Evolutionary conservation across 2,329 filamentous ascomycete genomes (phyloP).

Genomic region (Massarina eburnea): DNA sequence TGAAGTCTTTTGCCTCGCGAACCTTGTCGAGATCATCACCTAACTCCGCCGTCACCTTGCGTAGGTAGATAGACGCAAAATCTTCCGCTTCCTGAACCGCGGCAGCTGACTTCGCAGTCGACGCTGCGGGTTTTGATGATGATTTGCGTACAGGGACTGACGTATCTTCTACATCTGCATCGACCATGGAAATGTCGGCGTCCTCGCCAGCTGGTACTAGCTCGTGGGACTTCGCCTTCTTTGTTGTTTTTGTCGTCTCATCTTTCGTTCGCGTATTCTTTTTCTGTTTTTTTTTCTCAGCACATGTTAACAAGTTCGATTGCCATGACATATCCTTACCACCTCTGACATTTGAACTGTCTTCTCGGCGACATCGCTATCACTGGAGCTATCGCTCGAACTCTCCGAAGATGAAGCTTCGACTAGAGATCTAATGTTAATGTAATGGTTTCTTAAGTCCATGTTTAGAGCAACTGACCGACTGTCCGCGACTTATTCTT

Average conservation of each 20-base stretch:
- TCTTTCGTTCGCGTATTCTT: constrained; percentile 1
- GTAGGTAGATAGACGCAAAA: constrained; percentile 70
- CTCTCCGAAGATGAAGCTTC: constrained; percentile 31
- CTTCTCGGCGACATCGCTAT: constrained; percentile 28
- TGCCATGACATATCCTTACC: constrained; percentile 4
- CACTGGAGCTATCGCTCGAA: constrained; percentile 25
- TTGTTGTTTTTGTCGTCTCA: constrained; percentile 6
- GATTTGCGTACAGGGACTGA: not conserved
- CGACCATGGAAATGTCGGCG: constrained; percentile 21
- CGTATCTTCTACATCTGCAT: constrained; percentile 13
- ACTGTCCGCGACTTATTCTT: constrained; percentile 37
- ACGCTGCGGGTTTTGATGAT: constrained; percentile 4
- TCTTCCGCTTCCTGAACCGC: constrained; percentile 21
- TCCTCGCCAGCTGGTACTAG: constrained; percentile 20
- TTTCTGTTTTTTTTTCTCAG: not conserved
- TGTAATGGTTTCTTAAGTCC: not conserved
- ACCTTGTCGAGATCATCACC: constrained; percentile 74
- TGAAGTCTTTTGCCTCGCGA: constrained; percentile 70
- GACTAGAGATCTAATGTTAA: constrained; percentile 14
- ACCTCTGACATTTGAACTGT: constrained; percentile 9
- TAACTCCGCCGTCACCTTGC: constrained; percentile 69
- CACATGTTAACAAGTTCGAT: not conserved
- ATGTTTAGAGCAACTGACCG: constrained; percentile 11
- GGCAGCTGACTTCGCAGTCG: constrained; percentile 4
- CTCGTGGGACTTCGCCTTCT: constrained; percentile 8